Evolutionary conservation across 306 rosid species (phyloP).

Genomic region (Comarum palustre): DNA sequence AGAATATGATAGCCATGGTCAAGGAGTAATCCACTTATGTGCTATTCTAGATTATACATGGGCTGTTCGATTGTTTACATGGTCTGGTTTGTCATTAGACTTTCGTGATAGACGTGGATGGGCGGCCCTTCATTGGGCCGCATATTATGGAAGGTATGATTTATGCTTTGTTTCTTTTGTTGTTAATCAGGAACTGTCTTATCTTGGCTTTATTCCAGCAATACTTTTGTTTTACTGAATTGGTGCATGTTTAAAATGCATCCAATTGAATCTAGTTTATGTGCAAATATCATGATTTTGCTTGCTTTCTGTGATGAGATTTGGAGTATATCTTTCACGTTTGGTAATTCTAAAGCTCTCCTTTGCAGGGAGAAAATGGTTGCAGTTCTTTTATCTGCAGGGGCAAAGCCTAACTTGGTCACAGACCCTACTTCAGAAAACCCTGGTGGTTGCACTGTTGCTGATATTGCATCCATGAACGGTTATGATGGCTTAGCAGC

Average conservation of each 20-base stretch:
- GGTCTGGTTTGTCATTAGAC: conserved; percentile 83
- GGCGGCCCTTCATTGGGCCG: conserved; percentile 99
- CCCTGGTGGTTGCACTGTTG: conserved; percentile 74
- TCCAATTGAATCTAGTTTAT: background rate
- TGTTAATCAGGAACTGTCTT: background rate
- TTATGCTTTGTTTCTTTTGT: background rate
- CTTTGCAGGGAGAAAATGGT: conserved; percentile 82
- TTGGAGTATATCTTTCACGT: background rate
- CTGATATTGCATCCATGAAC: conserved; percentile 67
- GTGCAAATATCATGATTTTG: background rate
- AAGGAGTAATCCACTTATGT: conserved; percentile 89
- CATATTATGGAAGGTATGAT: conserved; percentile 70
- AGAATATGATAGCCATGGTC: conserved; percentile 72
- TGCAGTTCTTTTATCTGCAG: conserved; percentile 65
- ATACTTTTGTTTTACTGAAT: conserved; percentile 15
- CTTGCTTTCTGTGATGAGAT: conserved; percentile 9
- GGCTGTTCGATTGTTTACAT: conserved; percentile 68
- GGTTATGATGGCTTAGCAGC: conserved; percentile 85
- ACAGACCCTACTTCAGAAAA: conserved; percentile 77
- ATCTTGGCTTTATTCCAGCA: background rate
- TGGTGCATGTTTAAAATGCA: conserved; percentile 20
- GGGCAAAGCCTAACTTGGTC: conserved; percentile 91
- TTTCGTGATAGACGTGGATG: conserved; percentile 90
- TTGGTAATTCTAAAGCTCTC: background rate
- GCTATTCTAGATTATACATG: conserved; percentile 82